Base-by-base conservation (phyloP, 176 grass and related monocot species). In the Tillandsia leiboldiana region DNA sequence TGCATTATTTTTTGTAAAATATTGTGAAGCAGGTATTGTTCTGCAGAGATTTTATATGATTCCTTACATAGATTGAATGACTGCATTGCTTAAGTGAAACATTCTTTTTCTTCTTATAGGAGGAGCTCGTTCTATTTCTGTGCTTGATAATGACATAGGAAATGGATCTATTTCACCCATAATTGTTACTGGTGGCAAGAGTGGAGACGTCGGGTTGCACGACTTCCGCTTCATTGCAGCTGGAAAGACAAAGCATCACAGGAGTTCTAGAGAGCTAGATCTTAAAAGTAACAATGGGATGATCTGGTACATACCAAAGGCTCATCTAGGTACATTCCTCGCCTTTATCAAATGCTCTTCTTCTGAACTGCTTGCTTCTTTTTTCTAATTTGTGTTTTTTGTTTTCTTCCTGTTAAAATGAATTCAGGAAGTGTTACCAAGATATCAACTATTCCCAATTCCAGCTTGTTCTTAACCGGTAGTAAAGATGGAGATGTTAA, bases 401-500 rank as follows among this genome's bases (percentile, higher is more conserved):
- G 23, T 71, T 24, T 52, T 66, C 12, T 49, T 58, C 54, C 48
- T 6, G 51, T 67, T 70, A 51, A 51, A 50, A 33, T 53, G 70
- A 53, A 69, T 89, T 18, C 77, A 97, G 93, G 86, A 81, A 92
- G 81, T 76, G 80, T 97, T 70, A 92, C 83, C 51, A 90, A 70
- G 51, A 79, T 97, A 85, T 72, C 74, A 49, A 83, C 81, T 49
- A 81, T 97, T 53, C 93, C 84, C 23, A 83, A 92, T 80, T 92
- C 93, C 51, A 87, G 79, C 77, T 81, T 97, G 69, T 97, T 97
- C 75, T 75, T 97, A 87, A 97, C 89, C 68, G 93, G 93, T 73
- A 85, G 93, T 69, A 97, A 97, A 84, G 89, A 97, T 83, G 93
- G 93, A 79, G 93, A 92, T 81, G 89, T 97, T 61, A 97, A 97